phyloP scores from a whole-genome alignment of 495 filamentous ascomycete species.

The Corynascus novoguineensis region DNA sequence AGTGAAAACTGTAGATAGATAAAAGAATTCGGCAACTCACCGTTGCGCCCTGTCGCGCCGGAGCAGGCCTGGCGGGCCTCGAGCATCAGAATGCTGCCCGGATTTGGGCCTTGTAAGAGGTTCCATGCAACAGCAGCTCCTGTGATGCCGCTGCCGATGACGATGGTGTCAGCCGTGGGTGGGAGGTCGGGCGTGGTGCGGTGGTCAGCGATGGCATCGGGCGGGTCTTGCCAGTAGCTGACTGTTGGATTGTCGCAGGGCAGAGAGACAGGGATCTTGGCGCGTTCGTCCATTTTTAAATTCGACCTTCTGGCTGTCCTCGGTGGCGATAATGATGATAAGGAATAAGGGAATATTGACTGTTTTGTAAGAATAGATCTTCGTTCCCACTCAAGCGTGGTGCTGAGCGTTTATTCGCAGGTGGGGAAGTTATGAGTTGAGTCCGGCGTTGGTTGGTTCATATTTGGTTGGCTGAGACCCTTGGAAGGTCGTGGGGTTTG shows the following conservation, averaged over 20 bases:
- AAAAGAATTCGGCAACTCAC: slow-evolving; percentile 21
- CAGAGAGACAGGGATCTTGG: slow-evolving; percentile 42
- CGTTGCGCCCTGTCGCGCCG: slow-evolving; percentile 58
- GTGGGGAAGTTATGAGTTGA: too few species aligned
- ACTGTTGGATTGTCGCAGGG: slow-evolving; percentile 54
- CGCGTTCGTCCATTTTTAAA: slow-evolving; percentile 40
- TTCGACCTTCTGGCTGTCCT: neutral
- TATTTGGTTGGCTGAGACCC: neutral
- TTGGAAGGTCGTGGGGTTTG: neutral
- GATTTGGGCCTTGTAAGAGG: slow-evolving; percentile 36
- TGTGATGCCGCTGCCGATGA: slow-evolving; percentile 69
- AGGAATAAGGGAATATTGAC: neutral
- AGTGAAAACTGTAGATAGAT: neutral
- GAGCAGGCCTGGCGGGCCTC: slow-evolving; percentile 53
- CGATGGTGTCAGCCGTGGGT: slow-evolving; percentile 47
- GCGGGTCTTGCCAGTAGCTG: slow-evolving; percentile 68
- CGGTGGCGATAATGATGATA: neutral
- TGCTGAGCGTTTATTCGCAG: neutral
- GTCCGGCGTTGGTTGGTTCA: neutral
- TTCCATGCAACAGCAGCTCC: slow-evolving; percentile 57
- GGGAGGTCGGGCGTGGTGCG: slow-evolving; percentile 47
- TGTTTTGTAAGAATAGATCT: too few species aligned
- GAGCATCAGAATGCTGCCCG: slow-evolving; percentile 47
- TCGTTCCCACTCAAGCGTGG: too few species aligned
- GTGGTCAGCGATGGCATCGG: slow-evolving; percentile 50